These are phyloP conservation scores for Boletus reticulatus DNA, from an alignment of 768 basidiomycete species.

Conservation along the genomic window DNA sequence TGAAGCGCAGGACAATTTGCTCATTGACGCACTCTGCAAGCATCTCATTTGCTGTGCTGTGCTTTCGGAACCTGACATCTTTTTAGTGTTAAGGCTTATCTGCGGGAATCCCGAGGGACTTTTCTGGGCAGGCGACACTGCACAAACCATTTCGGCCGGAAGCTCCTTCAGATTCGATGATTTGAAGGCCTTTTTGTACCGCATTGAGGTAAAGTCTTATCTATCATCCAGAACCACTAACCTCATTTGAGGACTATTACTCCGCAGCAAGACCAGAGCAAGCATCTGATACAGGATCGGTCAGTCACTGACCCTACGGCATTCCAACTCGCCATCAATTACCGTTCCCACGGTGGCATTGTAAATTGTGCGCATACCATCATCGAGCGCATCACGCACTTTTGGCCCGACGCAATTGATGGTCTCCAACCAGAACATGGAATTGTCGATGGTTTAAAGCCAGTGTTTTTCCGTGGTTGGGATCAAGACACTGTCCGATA, in stretches of 20 bases:
- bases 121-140: slow-evolving; percentile 81
- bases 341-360: slow-evolving; percentile 71
- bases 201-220: slow-evolving; percentile 50
- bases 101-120: slow-evolving; percentile 64
- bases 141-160: slow-evolving; percentile 73
- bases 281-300: slow-evolving; percentile 8
- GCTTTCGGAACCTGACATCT: slow-evolving; percentile 3
- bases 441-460: slow-evolving; percentile 50
- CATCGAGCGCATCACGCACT: slow-evolving; percentile 56
- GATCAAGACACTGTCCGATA: slow-evolving; percentile 41
- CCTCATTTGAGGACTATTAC: not conserved
- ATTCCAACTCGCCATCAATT: slow-evolving; percentile 64
- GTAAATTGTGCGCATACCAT: slow-evolving; percentile 66
- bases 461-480: slow-evolving; percentile 55
- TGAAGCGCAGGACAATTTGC: slow-evolving; percentile 69
- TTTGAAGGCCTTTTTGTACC: slow-evolving; percentile 62
- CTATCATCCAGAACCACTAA: not conserved
- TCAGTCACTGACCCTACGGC: slow-evolving; percentile 29
- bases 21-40: slow-evolving; percentile 61
- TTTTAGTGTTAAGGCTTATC: slow-evolving; percentile 57
- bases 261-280: slow-evolving; percentile 23
- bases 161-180: slow-evolving; percentile 73
- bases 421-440: slow-evolving; percentile 53
- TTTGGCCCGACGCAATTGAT: slow-evolving; percentile 69
- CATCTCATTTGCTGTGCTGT: not conserved